phyloP scores from a whole-genome alignment of 1,139 yeast species.

The Diutina pseudorugosa region DNA sequence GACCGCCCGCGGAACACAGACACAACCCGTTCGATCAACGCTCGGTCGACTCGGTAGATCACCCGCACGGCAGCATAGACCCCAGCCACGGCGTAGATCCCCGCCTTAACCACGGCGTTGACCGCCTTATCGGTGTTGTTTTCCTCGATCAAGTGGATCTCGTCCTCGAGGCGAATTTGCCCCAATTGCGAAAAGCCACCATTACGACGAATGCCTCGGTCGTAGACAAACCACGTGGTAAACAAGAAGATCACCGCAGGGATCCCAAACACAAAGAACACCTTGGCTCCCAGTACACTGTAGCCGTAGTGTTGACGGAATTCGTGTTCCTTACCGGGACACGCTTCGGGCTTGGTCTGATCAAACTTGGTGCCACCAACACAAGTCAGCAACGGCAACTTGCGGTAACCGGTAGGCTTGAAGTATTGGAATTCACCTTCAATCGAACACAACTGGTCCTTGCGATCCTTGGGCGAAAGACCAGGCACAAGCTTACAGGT shows the following conservation, averaged over 20 bases:
- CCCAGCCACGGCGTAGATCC: slow-evolving; percentile 41
- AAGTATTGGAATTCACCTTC: slow-evolving; percentile 54
- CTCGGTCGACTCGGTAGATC: slow-evolving; percentile 21
- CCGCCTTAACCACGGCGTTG: slow-evolving; percentile 48
- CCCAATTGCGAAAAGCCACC: slow-evolving; percentile 78
- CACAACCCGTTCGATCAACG: slow-evolving; percentile 24
- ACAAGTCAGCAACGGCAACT: slow-evolving; percentile 64
- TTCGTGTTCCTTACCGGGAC: slow-evolving; percentile 79
- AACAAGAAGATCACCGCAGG: slow-evolving; percentile 30
- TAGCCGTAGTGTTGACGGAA: slow-evolving; percentile 47
- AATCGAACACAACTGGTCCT: slow-evolving; percentile 45
- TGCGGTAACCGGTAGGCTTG: slow-evolving; percentile 73
- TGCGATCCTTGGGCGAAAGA: slow-evolving; percentile 49
- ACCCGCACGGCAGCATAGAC: slow-evolving; percentile 29
- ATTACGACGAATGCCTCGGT: slow-evolving; percentile 66
- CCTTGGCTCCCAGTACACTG: slow-evolving; percentile 41
- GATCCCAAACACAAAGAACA: slow-evolving; percentile 32
- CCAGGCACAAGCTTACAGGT: slow-evolving; percentile 80
- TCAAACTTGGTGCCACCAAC: slow-evolving; percentile 62
- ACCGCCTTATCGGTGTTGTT: slow-evolving; percentile 52
- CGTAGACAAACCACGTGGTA: slow-evolving; percentile 65
- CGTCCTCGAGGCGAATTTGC: slow-evolving; percentile 62
- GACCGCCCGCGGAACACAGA: slow-evolving; percentile 27
- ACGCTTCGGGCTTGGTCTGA: slow-evolving; percentile 51
- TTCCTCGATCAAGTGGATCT: slow-evolving; percentile 49